Percentiles rank a stretch among this genome's conserved stretches.
phyloP scores from a whole-genome alignment of 805 yeast species.

The Suhomyces vadensis region DNA sequence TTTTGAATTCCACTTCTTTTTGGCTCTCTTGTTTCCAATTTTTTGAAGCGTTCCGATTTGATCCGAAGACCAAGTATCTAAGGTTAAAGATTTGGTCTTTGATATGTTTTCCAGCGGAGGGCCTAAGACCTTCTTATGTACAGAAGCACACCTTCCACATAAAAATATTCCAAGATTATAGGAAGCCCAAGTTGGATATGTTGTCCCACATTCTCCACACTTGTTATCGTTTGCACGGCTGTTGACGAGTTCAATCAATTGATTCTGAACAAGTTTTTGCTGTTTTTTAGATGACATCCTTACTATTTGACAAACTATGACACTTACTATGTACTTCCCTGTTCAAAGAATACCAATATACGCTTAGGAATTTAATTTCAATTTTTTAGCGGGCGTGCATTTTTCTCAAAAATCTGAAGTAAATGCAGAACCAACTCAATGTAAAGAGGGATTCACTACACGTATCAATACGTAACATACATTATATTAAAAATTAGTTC shows the following conservation, averaged over 20 bases:
- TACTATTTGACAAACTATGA: neutral
- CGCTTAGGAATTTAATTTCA: neutral
- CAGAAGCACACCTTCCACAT: conserved; percentile 83
- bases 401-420: neutral
- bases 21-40: conserved; percentile 66
- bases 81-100: conserved; percentile 66
- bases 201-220: conserved; percentile 77
- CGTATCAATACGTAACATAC: too few relatives aligned
- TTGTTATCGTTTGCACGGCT: conserved; percentile 58
- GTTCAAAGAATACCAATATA: neutral
- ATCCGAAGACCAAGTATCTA: conserved; percentile 64
- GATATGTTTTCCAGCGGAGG: conserved; percentile 55
- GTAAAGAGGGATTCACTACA: too few relatives aligned
- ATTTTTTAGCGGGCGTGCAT: neutral
- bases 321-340: neutral
- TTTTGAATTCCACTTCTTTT: conserved; percentile 65
- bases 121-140: conserved; percentile 60
- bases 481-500: too few relatives aligned
- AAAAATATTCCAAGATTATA: conserved; percentile 63
- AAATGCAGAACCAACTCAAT: conserved; percentile 1
- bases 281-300: conserved; percentile 26
- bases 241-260: conserved; percentile 61
- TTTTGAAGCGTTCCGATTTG: conserved; percentile 49
- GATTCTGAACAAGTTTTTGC: conserved; percentile 48
- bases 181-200: conserved; percentile 64